These are phyloP conservation scores for Neofusicoccum ribis DNA, from an alignment of 2,329 filamentous ascomycete genomes.

Conservation along the genomic window DNA sequence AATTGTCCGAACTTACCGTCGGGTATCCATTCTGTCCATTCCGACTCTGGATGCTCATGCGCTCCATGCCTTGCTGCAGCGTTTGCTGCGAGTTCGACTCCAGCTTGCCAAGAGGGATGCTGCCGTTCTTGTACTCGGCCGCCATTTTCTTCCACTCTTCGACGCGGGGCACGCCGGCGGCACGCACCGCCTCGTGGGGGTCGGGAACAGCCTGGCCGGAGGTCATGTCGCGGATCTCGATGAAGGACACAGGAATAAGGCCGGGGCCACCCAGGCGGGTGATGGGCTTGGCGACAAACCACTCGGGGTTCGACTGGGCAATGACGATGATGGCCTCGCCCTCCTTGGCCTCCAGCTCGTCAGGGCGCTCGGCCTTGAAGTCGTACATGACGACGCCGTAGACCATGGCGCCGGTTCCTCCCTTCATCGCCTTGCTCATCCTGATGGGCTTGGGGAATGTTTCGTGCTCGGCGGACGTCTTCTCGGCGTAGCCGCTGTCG, in stretches of 20 bases:
- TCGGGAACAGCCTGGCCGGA: constrained; percentile 81
- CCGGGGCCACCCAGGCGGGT: constrained; percentile 92
- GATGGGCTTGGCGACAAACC: constrained; percentile 99
- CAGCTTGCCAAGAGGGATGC: constrained; percentile 92
- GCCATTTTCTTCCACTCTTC: constrained; percentile 99
- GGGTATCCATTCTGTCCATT: constrained; percentile 43
- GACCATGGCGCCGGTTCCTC: constrained; percentile 74
- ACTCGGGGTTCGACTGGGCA: constrained; percentile 96
- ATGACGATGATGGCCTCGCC: constrained; percentile 98
- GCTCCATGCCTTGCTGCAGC: constrained; percentile 63
- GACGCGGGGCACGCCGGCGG: constrained; percentile 88
- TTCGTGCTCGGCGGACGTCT: constrained; percentile 19
- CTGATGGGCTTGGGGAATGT: constrained; percentile 28
- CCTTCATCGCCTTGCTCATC: constrained; percentile 45
- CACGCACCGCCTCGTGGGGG: constrained; percentile 78
- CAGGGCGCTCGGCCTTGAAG: constrained; percentile 91
- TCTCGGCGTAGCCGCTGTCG: constrained; percentile 85
- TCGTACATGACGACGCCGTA: constrained; percentile 98
- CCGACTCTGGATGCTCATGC: constrained; percentile 71
- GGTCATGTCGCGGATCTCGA: constrained; percentile 93
- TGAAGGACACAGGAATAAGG: constrained; percentile 92
- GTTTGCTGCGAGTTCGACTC: constrained; percentile 56
- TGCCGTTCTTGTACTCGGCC: constrained; percentile 98
- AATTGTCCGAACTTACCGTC: constrained; percentile 46
- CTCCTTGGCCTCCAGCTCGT: constrained; percentile 91